Base-by-base conservation (phyloP, 2,329 filamentous ascomycete species). In the Harringtonia aguacate region DNA sequence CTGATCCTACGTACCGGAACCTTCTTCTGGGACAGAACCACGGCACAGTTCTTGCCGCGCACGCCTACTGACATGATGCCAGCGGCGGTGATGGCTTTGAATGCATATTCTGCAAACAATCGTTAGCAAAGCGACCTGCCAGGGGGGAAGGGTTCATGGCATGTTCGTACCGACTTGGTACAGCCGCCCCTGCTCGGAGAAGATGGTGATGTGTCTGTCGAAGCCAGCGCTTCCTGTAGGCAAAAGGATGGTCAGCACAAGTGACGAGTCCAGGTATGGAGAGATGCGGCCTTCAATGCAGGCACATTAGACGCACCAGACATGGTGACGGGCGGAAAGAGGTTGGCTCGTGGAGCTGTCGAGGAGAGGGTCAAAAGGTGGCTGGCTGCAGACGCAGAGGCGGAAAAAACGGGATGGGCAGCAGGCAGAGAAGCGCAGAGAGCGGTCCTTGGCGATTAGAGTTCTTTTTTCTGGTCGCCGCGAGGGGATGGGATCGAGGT, bases 131-230 rank as follows among this genome's bases (percentile, higher is more conserved):
- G 24, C 29, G 15, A 8, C 9, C 17, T 7, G 13, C 17, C 10
- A 24, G 22, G 10, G 24, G 22, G 5, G n/a, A 14, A 21, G 27
- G 31, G 4, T 9, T 13, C 13, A 10, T 46, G 22, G 20, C 8
- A 12, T 12, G 2, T 46, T 77, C 88, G 61, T 77, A 97, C 92
- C 92, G 67, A 98, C 92, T 95, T 98, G 92, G 67, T 97, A 98
- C 64, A 98, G 75, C 64, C 92, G 82, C 61, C 92, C 92, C 70
- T 95, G 89, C 67, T 98, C 92, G 50, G 92, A 95, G 73, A 98
- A 98, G 75, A 98, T 97, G 63, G 92, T 98, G 61, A 98, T 98
- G 70, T 98, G 92, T 74, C 92, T 81, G 70, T 98, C 92, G 70
- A 94, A 97, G 61, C 87, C 89, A 68, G 86, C 83, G 69, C 80